Conservation (phyloP, 805 yeast genomes). For the Kluyveromyces dobzhanskii region DNA sequence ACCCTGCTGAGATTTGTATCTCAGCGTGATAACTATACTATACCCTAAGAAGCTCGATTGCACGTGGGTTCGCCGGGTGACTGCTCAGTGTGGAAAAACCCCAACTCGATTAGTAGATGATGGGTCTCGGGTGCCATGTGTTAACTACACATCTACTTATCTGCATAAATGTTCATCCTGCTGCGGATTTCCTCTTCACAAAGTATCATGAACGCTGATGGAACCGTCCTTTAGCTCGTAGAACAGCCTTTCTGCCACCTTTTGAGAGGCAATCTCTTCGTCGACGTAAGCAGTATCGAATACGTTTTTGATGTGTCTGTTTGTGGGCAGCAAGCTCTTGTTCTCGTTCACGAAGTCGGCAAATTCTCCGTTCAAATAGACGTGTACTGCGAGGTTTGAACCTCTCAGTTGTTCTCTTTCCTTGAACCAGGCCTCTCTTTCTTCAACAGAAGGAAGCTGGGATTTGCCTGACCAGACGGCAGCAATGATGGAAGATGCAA, state of each 20-base stretch:
- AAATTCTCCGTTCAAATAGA: slow-evolving; percentile 22
- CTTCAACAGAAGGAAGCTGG: slow-evolving; percentile 33
- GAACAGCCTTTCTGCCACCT: slow-evolving; percentile 11
- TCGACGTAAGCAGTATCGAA: slow-evolving; percentile 10
- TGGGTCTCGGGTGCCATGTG: too few relatives aligned
- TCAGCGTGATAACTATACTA: too few relatives aligned
- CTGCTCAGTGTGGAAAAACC: too few relatives aligned
- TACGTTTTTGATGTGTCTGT: slow-evolving; percentile 7
- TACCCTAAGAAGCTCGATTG: too few relatives aligned
- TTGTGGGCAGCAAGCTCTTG: slow-evolving; percentile 8
- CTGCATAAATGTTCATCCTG: too few relatives aligned
- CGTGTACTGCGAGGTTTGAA: slow-evolving; percentile 28
- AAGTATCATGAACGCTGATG: slow-evolving; percentile 3
- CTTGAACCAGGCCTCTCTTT: slow-evolving; percentile 32
- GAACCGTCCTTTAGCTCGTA: slow-evolving; percentile 9
- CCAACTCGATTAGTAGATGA: too few relatives aligned
- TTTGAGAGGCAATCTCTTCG: slow-evolving; percentile 7
- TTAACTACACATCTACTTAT: too few relatives aligned
- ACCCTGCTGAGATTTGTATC: too few relatives aligned
- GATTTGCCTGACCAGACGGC: slow-evolving; percentile 45
- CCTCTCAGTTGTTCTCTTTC: slow-evolving; percentile 19
- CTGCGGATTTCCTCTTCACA: background rate
- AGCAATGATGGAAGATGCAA: slow-evolving; percentile 45
- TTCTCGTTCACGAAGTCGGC: slow-evolving; percentile 6
- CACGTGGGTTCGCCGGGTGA: too few relatives aligned